Evolutionary conservation across 2,329 filamentous ascomycete species (phyloP), one percentile per base, ranked within the genome.

Genomic region (Colletotrichum viniferum): DNA sequence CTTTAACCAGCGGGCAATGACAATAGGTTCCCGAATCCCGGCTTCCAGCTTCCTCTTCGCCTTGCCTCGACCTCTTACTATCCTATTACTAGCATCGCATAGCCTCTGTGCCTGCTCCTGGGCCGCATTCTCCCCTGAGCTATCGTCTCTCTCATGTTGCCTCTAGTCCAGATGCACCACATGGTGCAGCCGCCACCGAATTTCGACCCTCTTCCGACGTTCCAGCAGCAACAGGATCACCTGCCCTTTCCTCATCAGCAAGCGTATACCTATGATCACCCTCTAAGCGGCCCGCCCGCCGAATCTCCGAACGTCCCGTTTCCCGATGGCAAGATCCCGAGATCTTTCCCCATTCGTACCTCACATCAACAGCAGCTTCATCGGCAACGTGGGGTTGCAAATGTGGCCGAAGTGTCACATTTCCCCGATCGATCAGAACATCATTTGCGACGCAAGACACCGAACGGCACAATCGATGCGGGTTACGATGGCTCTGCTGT

Each of bases 391-490:
- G 71, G 71, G 26, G 18, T 60, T n/a, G 52, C 69, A 6, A 63
- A 65, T 21, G 34, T 60, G 16, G 43, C 58, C 16, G 69, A 72
- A 18, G 72, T 64, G 21, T 58, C 69, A n/a, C 76, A 74, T 8
- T 56, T 75, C 26, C 24, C 72, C 34, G 84, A 86, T 6, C 83
- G 84, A 71, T 82, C 84, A 69, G 95, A 98, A 83, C 93, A 98
- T 83, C 94, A 95, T 79, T 88, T 98, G 72, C 92, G 96, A 78
- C 92, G 96, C 78, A 98, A 98, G 84, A 98, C 96, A 10, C 97
- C 96, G 6, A 96, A 93, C 81, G 97, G 96, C n/a, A 98, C 96
- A 48, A 90, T 98, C 76, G 94, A 96, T 78, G 95, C 95, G 69
- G 96, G 95, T 13, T 98, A 98, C 81, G 96, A 98, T 88, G 95